phyloP scores from a whole-genome alignment of 306 rosid genomes.

The Rosa persica region DNA sequence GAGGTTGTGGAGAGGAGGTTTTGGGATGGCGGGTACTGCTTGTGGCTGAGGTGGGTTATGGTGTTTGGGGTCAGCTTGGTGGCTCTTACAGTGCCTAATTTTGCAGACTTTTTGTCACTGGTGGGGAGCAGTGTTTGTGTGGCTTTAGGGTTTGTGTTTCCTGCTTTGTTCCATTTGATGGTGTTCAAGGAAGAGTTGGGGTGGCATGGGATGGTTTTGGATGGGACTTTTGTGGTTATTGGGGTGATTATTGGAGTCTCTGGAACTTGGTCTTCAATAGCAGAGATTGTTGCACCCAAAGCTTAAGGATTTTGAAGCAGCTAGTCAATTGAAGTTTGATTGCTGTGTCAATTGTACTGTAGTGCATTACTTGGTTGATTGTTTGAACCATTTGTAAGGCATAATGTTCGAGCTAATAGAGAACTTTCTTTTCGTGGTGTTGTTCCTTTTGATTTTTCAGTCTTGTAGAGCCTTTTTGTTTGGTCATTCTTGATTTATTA shows the following conservation, averaged over 20 bases:
- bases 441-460: background rate
- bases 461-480: background rate
- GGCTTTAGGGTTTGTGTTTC: conserved; percentile 61
- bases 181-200: conserved; percentile 65
- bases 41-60: conserved; percentile 72
- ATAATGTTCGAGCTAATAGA: background rate
- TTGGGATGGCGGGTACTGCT: conserved; percentile 45
- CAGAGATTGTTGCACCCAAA: conserved; percentile 51
- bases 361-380: background rate
- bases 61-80: conserved; percentile 56
- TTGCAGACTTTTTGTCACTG: conserved; percentile 69
- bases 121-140: conserved; percentile 77
- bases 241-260: conserved; percentile 47
- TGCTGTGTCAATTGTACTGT: background rate
- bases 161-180: conserved; percentile 61
- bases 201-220: conserved; percentile 46
- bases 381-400: background rate
- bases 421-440: background rate
- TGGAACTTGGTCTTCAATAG: conserved; percentile 53
- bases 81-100: conserved; percentile 73
- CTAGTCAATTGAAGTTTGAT: conserved; percentile 1
- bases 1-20: conserved; percentile 69
- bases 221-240: conserved; percentile 47
- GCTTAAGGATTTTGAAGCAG: conserved; percentile 27
- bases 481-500: too few relatives aligned